phyloP scores from a whole-genome alignment of 176 grass and related monocot genomes.

The Phragmites australis region DNA sequence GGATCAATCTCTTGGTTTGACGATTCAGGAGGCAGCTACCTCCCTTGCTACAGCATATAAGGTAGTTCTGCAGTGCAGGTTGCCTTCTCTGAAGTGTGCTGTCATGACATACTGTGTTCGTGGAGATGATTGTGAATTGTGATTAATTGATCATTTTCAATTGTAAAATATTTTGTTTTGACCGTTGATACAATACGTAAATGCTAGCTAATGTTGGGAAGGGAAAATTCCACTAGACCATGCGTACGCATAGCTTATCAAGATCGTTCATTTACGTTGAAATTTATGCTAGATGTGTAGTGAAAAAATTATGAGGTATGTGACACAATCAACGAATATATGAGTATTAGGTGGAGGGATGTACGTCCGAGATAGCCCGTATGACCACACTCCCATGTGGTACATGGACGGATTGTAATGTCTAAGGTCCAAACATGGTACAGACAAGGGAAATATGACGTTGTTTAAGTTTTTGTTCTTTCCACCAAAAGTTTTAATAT shows the following conservation, averaged over 20 bases:
- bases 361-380: too few species aligned
- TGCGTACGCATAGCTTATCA: too few species aligned
- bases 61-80: conserved; percentile 45
- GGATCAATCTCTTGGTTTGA: conserved; percentile 73
- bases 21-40: conserved; percentile 82
- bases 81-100: conserved; percentile 5
- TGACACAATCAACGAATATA: too few species aligned
- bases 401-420: conserved; percentile 7
- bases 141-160: background rate
- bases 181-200: background rate
- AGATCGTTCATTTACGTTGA: too few species aligned
- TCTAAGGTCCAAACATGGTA: background rate
- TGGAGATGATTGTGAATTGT: conserved; percentile 1
- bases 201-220: conserved; percentile 9
- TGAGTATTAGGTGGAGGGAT: too few species aligned
- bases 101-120: background rate
- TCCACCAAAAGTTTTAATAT: background rate
- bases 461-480: background rate
- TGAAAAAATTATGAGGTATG: too few species aligned
- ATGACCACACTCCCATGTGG: too few species aligned
- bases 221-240: too few species aligned
- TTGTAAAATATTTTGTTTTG: background rate
- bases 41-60: conserved; percentile 88
- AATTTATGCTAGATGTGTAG: too few species aligned
- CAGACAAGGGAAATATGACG: too few species aligned